These are phyloP conservation scores for Cordyceps fumosorosea DNA, from an alignment of 2,329 filamentous ascomycete species.

Conservation along the genomic window DNA sequence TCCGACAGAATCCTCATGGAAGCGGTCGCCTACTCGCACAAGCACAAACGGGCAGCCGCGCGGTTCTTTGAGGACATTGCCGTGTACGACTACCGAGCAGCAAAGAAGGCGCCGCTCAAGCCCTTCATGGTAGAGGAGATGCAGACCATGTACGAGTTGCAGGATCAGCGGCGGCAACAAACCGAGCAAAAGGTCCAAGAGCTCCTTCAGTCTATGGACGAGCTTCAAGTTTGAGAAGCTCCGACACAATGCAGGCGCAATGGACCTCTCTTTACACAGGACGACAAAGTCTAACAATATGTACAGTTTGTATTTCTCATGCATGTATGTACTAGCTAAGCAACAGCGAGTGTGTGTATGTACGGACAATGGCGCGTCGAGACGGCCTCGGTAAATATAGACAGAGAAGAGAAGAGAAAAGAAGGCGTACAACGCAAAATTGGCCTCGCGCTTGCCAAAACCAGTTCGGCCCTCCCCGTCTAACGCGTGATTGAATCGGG, in stretches of 20 bases:
- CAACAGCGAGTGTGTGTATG: slow-evolving; percentile 1
- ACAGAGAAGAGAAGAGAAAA: slow-evolving; percentile 9
- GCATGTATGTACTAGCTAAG: slow-evolving; percentile 6
- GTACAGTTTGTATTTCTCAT: slow-evolving; percentile 11
- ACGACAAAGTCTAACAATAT: neutral
- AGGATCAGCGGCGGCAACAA: slow-evolving; percentile 19
- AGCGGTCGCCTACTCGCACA: slow-evolving; percentile 66
- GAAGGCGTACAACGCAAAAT: neutral
- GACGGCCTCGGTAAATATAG: slow-evolving; percentile 12
- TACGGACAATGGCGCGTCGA: slow-evolving; percentile 10
- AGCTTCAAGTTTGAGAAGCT: slow-evolving; percentile 10
- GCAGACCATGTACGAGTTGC: slow-evolving; percentile 28
- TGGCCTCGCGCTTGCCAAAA: neutral
- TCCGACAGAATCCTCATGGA: slow-evolving; percentile 50
- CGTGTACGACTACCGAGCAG: slow-evolving; percentile 56
- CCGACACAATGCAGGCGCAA: no score
- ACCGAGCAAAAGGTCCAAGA: slow-evolving; percentile 17
- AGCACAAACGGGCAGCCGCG: slow-evolving; percentile 65
- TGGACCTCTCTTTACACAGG: neutral
- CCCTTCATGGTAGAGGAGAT: slow-evolving; percentile 35
- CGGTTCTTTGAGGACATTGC: slow-evolving; percentile 71
- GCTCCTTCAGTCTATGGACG: slow-evolving; percentile 12
- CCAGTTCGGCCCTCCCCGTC: neutral
- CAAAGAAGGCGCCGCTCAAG: slow-evolving; percentile 32
- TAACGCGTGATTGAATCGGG: slow-evolving; percentile 2